Percentiles rank a stretch among this genome's conserved stretches.
phyloP scores from a whole-genome alignment of 2,329 filamentous ascomycete species.

The Didymosphaeria variabile region DNA sequence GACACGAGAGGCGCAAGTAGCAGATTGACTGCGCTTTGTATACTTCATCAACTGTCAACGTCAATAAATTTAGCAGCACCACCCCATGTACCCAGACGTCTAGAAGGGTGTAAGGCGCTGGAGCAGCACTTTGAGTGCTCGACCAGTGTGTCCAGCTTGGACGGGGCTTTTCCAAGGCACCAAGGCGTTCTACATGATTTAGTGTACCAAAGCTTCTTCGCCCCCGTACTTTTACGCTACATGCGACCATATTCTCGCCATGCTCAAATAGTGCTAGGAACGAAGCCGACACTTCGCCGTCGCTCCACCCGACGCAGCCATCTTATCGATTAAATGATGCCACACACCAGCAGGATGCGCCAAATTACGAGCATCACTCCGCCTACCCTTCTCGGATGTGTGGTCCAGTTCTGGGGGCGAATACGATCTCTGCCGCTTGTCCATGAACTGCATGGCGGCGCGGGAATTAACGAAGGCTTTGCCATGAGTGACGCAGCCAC shows the following conservation, averaged over 20 bases:
- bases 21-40: too few relatives aligned
- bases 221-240: too few relatives aligned
- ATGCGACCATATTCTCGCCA: neutral
- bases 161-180: too few relatives aligned
- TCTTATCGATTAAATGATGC: constrained; percentile 14
- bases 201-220: too few relatives aligned
- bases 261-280: neutral
- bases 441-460: constrained; percentile 1
- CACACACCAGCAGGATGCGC: neutral
- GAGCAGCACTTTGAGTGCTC: too few relatives aligned
- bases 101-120: too few relatives aligned
- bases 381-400: neutral
- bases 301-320: neutral
- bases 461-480: constrained; percentile 17
- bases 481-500: constrained; percentile 40
- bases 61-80: too few relatives aligned
- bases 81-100: too few relatives aligned
- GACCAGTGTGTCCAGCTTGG: too few relatives aligned
- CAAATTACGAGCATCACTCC: constrained; percentile 13
- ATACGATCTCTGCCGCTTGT: constrained; percentile 10
- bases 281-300: neutral
- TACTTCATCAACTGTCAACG: too few relatives aligned
- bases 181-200: too few relatives aligned
- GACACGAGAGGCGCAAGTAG: too few relatives aligned
- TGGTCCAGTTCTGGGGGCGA: neutral